Base-by-base conservation (phyloP, 2,329 filamentous ascomycete species). In the Colletotrichum destructivum region DNA sequence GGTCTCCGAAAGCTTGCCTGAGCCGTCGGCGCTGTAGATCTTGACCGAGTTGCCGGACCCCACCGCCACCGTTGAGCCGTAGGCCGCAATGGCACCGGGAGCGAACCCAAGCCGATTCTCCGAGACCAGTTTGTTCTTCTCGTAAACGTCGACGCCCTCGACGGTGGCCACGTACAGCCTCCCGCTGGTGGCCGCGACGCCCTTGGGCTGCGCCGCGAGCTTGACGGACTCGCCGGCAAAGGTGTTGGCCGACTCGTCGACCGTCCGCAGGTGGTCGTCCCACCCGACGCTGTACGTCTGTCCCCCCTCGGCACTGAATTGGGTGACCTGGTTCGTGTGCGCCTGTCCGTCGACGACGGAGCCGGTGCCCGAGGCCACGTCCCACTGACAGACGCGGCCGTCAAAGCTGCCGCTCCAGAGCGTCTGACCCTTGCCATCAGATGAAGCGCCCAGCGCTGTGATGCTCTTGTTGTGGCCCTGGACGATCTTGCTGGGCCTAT, bases 401-500 rank as follows among this genome's bases (percentile, higher is more conserved):
- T 99, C 96, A 76, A 95, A 97, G 82, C 95, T 97, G 71, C 96
- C 96, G 0, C 96, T 97, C 87, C 92, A 95, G 16, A 98, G 82
- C 0, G 92, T 93, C 65, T 91, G 86, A 5, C 83, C 84, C 72
- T 91, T 89, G 11, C 83, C 84, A 42, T 88, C 84, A 1, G 82
- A 86, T 8, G 87, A 88, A 11, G 87, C 84, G 3, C 87, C 88
- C 47, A 98, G 84, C 5, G 95, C 91, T 1, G 95, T 98, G 77
- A 98, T 93, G 77, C 90, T 93, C 86, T 96, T 98, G 81, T 96
- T 94, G 81, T 99, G 96, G 31, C 96, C 96, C 72, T 95, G 91
- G 1, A 99, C 86, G 16, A 95, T 84, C 75, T 88, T 91, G 65
- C 89, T 87, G 0, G 95, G 94, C 69, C 90, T 89, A 1, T 88